Conservation (phyloP, 108 stramenopile genomes). For the Fragilariopsis cylindrus region DNA sequence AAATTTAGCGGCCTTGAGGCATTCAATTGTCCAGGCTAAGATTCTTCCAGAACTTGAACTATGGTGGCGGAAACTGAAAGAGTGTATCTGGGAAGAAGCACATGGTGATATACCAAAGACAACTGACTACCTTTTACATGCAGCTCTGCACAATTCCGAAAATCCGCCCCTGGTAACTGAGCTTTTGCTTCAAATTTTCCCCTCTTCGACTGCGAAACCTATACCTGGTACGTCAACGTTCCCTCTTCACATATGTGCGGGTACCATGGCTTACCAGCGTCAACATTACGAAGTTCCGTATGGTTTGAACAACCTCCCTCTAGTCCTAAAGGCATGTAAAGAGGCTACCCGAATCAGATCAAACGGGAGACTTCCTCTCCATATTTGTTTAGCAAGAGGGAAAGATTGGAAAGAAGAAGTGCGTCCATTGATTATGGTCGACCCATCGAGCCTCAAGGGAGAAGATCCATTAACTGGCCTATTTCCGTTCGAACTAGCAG, state of each 20-base stretch:
- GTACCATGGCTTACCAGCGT: constrained; percentile 27
- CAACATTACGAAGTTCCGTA: constrained; percentile 33
- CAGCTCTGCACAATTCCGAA: constrained; percentile 36
- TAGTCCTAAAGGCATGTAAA: constrained; percentile 46
- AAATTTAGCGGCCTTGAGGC: constrained; percentile 13
- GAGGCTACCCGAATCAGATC: constrained; percentile 14
- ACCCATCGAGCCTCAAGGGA: constrained; percentile 17
- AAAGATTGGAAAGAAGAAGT: constrained; percentile 38
- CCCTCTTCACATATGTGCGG: constrained; percentile 37
- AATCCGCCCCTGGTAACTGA: constrained; percentile 33
- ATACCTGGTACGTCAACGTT: constrained; percentile 28
- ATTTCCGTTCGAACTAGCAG: constrained; percentile 29
- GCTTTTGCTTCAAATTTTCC: constrained; percentile 24
- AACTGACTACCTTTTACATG: constrained; percentile 31
- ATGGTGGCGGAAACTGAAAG: constrained; percentile 23
- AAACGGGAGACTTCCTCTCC: constrained; percentile 36
- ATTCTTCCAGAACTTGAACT: constrained; percentile 14
- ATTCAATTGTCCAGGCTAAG: constrained; percentile 23
- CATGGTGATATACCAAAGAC: constrained; percentile 9
- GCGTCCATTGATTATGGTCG: constrained; percentile 12
- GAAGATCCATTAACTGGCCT: constrained; percentile 26
- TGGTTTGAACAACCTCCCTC: constrained; percentile 22
- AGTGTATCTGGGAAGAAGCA: constrained; percentile 20
- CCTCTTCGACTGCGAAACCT: constrained; percentile 22
- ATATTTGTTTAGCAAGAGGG: constrained; percentile 27